Evolutionary conservation across 257 asterid genomes (phyloP), one percentile per base, ranked within the genome.

Genomic region (Solanum virginianum): DNA sequence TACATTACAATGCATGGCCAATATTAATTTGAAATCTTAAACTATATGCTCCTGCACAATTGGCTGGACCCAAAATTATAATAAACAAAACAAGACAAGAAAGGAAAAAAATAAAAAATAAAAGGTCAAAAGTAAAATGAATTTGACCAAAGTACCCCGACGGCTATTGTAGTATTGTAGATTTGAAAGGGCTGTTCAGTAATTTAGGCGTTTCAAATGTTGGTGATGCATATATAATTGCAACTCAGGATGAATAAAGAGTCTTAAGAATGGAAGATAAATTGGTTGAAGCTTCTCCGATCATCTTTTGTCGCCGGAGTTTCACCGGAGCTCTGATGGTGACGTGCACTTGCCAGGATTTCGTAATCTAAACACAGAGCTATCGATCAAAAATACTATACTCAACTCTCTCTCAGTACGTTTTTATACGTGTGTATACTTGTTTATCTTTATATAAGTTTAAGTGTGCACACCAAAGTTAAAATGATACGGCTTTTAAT

Each of bases 251-350:
- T 68, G 47, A 6, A 39, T 20, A 74, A 60, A 72, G 84, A 83
- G 39, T 82, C 32, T 59, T 49, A 71, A 63, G 60, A 88, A 89
- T 89, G 89, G 89, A 79, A 74, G 62, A 49, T 62, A 88, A 82
- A 66, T 70, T 68, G 68, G 75, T 69, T 75, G 53, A 86, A 87
- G 80, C 84, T 72, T 72, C 53, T 41, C 51, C 79, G 80, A 75
- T 84, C 91, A 60, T 53, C 60, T 79, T 47, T 13, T 80, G 4
- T 59, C 53, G 85, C 90, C 88, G 86, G 88, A 89, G 82, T 72
- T 24, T 85, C 84, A 29, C 85, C 80, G 87, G 86, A 84, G 83
- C 39, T 71, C 81, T 13, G 70, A 87, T 85, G 80, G 90, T 59
- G 66, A 88, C 60, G 80, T 49, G 83, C 24, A 87, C 60, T 62